Evolutionary conservation across 2,329 filamentous ascomycete genomes (phyloP).

Genomic region (Dactylonectria macrodidyma): DNA sequence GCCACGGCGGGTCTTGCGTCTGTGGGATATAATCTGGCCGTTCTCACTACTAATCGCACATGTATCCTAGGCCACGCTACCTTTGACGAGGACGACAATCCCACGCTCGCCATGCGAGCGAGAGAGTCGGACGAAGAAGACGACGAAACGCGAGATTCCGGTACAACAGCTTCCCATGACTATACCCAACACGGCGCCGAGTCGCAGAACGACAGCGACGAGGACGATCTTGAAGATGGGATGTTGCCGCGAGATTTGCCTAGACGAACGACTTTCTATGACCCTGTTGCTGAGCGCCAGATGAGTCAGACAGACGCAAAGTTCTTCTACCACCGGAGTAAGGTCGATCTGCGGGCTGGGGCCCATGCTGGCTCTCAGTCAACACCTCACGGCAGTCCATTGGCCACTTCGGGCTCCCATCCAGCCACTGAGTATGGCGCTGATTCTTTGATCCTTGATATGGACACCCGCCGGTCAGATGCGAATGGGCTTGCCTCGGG

Average conservation of each 20-base stretch:
- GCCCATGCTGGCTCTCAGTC: slow-evolving; percentile 57
- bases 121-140: slow-evolving; percentile 52
- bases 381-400: slow-evolving; percentile 64
- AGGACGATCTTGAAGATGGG: slow-evolving; percentile 62
- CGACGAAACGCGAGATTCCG: slow-evolving; percentile 44
- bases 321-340: slow-evolving; percentile 93
- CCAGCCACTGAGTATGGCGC: slow-evolving; percentile 55
- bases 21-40: slow-evolving; percentile 1
- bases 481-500: slow-evolving; percentile 57
- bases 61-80: slow-evolving; percentile 25
- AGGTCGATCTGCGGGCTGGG: slow-evolving; percentile 68
- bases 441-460: slow-evolving; percentile 53
- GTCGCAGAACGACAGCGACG: slow-evolving; percentile 41
- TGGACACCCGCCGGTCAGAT: slow-evolving; percentile 43
- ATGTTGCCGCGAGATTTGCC: slow-evolving; percentile 74
- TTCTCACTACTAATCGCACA: slow-evolving; percentile 15
- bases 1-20: slow-evolving; percentile 11
- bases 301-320: slow-evolving; percentile 96
- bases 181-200: slow-evolving; percentile 40
- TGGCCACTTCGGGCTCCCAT: slow-evolving; percentile 55
- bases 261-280: slow-evolving; percentile 88
- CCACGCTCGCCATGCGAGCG: slow-evolving; percentile 44
- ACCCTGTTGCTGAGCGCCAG: slow-evolving; percentile 93
- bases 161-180: slow-evolving; percentile 43
- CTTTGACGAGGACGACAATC: slow-evolving; percentile 42